These are phyloP conservation scores for Batkoa obscura DNA, from an alignment of 371 early-diverging fungal species.

Conservation along the genomic window DNA sequence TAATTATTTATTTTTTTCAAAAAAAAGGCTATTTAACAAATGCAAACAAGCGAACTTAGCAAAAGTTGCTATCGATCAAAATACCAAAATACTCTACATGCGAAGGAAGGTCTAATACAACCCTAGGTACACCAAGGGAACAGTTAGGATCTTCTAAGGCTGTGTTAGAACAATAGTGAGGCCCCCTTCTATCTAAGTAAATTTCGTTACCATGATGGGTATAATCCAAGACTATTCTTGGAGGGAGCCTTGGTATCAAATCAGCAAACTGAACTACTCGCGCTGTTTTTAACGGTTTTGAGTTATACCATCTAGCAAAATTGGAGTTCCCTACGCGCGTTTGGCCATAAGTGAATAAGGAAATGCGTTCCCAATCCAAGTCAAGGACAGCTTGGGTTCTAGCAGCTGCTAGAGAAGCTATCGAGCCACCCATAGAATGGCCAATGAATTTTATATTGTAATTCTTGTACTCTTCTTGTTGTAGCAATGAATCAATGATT, in stretches of 20 bases:
- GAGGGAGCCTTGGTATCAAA: neutral
- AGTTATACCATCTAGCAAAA: neutral
- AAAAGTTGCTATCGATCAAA: no score
- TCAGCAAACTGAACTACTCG: neutral
- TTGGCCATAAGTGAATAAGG: slow-evolving; percentile 3
- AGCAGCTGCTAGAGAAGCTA: neutral
- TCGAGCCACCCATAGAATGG: slow-evolving; percentile 2
- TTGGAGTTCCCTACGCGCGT: slow-evolving; percentile 3
- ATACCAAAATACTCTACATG: no score
- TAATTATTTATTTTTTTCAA: no score
- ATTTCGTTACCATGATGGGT: neutral
- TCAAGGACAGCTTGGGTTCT: neutral
- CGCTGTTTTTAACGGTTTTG: neutral
- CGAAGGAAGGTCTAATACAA: no score
- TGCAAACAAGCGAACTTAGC: no score
- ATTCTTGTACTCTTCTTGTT: neutral
- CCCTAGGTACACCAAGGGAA: neutral
- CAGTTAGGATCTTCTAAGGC: neutral
- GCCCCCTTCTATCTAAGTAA: neutral
- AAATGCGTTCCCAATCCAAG: neutral
- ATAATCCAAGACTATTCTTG: neutral
- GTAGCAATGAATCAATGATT: neutral
- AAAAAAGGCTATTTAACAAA: no score
- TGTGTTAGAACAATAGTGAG: neutral
- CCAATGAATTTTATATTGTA: slow-evolving; percentile 1